phyloP scores from a whole-genome alignment of 2,329 filamentous ascomycete species.

The Fusarium sacchari region DNA sequence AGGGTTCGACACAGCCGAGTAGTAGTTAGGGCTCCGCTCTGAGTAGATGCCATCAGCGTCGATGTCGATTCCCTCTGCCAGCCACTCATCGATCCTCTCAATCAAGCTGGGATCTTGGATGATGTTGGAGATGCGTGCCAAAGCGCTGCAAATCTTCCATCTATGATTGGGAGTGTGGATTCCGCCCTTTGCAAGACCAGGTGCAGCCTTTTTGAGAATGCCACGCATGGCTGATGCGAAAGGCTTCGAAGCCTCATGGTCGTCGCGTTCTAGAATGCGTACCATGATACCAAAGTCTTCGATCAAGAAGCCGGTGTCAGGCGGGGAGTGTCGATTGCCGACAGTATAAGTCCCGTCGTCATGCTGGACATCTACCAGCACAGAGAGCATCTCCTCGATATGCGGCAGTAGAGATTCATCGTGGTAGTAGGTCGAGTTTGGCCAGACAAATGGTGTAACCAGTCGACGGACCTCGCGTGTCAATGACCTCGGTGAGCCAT shows the following conservation, averaged over 20 bases:
- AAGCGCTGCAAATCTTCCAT: conserved; percentile 23
- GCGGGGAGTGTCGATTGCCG: conserved; percentile 16
- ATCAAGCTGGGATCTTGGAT: not conserved
- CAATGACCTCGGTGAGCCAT: conserved; percentile 1
- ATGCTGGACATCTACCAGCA: not conserved
- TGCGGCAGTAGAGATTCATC: conserved; percentile 1
- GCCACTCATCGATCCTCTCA: conserved; percentile 13
- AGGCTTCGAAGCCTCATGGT: not conserved
- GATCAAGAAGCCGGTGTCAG: conserved; percentile 16
- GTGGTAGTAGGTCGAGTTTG: conserved; percentile 9
- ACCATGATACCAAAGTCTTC: conserved; percentile 22
- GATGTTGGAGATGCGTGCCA: conserved; percentile 11
- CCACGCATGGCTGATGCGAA: not conserved
- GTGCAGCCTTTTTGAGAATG: conserved; percentile 6
- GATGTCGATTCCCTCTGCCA: conserved; percentile 15
- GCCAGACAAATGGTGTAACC: conserved; percentile 10
- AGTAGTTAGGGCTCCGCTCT: conserved; percentile 10
- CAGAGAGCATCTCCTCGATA: conserved; percentile 7
- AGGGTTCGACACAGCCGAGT: conserved; percentile 16
- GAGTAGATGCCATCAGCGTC: conserved; percentile 20
- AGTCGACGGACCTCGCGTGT: conserved; percentile 9
- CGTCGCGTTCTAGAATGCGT: conserved; percentile 7
- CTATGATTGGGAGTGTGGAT: conserved; percentile 14
- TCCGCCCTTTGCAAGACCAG: conserved; percentile 9
- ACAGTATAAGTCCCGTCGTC: conserved; percentile 8